A percentile compares a stretch with the other conserved stretches of the same genome.
Evolutionary conservation across 2,329 filamentous ascomycete genomes (phyloP).

Genomic region (Gremmenia infestans): DNA sequence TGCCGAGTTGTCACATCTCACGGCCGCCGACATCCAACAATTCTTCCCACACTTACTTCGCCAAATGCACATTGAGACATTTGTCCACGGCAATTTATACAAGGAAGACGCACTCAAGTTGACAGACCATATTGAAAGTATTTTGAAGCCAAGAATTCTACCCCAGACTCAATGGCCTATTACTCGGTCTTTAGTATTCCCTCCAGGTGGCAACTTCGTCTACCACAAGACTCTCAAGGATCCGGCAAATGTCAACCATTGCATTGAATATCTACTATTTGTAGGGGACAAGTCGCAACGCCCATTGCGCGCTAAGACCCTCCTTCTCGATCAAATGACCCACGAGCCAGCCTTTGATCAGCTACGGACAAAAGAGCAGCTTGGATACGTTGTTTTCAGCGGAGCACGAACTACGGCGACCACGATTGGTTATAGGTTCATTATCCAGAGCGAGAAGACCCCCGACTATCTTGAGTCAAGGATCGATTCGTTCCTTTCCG

Average conservation of each 20-base stretch:
- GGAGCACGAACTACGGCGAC: slow-evolving; percentile 67
- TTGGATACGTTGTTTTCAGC: slow-evolving; percentile 94
- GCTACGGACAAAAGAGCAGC: slow-evolving; percentile 91
- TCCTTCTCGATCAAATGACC: slow-evolving; percentile 83
- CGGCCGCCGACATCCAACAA: slow-evolving; percentile 64
- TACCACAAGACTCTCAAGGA: slow-evolving; percentile 80
- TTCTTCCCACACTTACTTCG: slow-evolving; percentile 78
- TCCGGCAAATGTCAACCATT: slow-evolving; percentile 83
- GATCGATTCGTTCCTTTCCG: slow-evolving; percentile 77
- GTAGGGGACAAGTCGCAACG: slow-evolving; percentile 66
- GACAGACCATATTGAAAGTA: slow-evolving; percentile 75
- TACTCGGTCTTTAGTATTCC: slow-evolving; percentile 69
- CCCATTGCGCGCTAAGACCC: slow-evolving; percentile 65
- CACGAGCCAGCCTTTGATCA: slow-evolving; percentile 94
- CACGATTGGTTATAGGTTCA: slow-evolving; percentile 78
- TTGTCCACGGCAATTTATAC: slow-evolving; percentile 89
- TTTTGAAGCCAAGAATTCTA: slow-evolving; percentile 67
- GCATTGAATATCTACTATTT: slow-evolving; percentile 72
- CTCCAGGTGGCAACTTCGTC: slow-evolving; percentile 75
- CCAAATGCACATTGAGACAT: slow-evolving; percentile 81
- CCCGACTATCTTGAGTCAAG: slow-evolving; percentile 79
- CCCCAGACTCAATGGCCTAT: slow-evolving; percentile 77
- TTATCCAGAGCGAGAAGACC: slow-evolving; percentile 88
- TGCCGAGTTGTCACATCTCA: slow-evolving; percentile 69
- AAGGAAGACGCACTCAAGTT: slow-evolving; percentile 87